phyloP scores from a whole-genome alignment of 768 basidiomycete species.

The Boletus eberwhitei region DNA sequence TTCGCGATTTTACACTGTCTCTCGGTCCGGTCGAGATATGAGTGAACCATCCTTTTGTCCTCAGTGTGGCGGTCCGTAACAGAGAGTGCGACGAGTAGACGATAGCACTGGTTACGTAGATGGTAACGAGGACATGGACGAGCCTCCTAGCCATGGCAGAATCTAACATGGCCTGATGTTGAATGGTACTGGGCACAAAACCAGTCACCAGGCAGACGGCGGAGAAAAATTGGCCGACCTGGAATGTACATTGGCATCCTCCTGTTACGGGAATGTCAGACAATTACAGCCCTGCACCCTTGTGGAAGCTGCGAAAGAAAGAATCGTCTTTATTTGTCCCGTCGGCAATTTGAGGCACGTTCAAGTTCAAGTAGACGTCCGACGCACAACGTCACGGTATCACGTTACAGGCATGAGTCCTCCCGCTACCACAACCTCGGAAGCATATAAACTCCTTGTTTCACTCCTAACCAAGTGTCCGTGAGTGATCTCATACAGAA shows the following conservation, averaged over 20 bases:
- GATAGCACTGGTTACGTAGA: constrained; percentile 29
- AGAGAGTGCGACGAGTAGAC: constrained; percentile 32
- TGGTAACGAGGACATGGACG: constrained; percentile 8
- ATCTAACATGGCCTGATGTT: constrained; percentile 2
- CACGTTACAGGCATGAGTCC: background rate
- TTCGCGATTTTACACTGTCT: background rate
- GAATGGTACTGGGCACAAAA: background rate
- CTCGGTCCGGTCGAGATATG: background rate
- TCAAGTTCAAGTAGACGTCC: too few species aligned
- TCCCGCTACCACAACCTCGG: background rate
- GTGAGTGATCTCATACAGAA: constrained; percentile 18
- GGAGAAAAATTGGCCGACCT: background rate
- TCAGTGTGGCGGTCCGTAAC: constrained; percentile 8
- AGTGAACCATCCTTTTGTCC: constrained; percentile 5
- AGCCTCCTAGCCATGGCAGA: constrained; percentile 11
- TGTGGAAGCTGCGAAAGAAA: background rate
- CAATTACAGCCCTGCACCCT: background rate
- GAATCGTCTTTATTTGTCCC: too few species aligned
- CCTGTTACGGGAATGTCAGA: background rate
- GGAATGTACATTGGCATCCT: constrained; percentile 17
- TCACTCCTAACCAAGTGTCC: constrained; percentile 24
- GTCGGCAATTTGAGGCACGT: too few species aligned
- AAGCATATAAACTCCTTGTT: constrained; percentile 21
- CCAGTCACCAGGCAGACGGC: background rate
- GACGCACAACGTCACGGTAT: background rate